These are phyloP conservation scores for Closterium sp. DNA, from an alignment of 139 green algal genomes.

Conservation along the genomic window DNA sequence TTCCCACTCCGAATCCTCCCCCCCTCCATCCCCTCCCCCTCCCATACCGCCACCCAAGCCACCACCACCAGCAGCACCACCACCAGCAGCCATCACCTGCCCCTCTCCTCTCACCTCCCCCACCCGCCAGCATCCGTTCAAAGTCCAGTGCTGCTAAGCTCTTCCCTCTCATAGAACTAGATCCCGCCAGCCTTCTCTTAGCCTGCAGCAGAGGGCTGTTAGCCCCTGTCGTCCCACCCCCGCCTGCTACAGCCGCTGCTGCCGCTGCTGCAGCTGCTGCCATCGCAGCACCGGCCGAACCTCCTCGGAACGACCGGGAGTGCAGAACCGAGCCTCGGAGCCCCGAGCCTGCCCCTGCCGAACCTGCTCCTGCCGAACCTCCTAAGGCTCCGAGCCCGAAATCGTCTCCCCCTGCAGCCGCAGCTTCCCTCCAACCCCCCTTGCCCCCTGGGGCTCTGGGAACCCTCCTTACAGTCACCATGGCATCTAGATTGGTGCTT, in stretches of 20 bases:
- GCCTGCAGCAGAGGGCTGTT: not conserved
- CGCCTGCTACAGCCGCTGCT: not conserved
- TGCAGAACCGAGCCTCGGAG: not conserved
- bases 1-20: not conserved
- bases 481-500: not conserved
- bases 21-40: not conserved
- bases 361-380: not conserved
- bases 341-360: not conserved
- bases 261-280: not conserved
- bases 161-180: not conserved
- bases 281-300: not conserved
- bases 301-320: not conserved
- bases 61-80: not conserved
- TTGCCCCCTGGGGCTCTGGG: not conserved
- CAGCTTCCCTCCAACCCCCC: not conserved
- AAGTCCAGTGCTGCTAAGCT: not conserved
- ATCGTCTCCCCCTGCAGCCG: not conserved
- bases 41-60: not conserved
- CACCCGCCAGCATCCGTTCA: not conserved
- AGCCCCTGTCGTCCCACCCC: not conserved
- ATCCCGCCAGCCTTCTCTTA: not conserved
- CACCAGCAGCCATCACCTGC: not conserved
- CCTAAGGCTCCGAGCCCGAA: not conserved
- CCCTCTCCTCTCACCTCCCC: not conserved
- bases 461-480: not conserved